These are phyloP conservation scores for Coniochaeta hoffmannii DNA, from an alignment of 2,329 filamentous ascomycete genomes.

Conservation along the genomic window DNA sequence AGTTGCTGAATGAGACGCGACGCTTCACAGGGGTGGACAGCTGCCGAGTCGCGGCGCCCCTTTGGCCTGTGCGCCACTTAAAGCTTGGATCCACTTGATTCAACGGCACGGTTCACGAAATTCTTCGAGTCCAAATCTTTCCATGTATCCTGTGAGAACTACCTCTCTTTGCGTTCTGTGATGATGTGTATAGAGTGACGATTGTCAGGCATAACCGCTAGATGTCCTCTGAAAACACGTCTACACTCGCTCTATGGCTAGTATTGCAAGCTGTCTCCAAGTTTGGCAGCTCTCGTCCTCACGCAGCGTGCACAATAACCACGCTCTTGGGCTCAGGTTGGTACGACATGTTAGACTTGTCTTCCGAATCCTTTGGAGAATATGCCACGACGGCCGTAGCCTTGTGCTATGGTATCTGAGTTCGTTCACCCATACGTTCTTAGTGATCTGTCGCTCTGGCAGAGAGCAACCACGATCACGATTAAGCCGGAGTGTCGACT, in stretches of 20 bases:
- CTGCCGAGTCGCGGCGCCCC: neutral
- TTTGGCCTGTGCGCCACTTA: neutral
- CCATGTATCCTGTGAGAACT: no score
- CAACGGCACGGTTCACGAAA: neutral
- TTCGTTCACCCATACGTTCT: constrained; percentile 58
- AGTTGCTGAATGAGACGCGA: neutral
- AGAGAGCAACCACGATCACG: constrained; percentile 71
- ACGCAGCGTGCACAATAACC: no score
- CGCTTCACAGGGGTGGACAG: neutral
- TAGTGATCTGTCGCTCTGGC: constrained; percentile 74
- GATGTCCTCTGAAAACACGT: no score
- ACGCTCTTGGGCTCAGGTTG: no score
- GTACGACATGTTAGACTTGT: neutral
- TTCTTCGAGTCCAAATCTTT: neutral
- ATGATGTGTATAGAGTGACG: no score
- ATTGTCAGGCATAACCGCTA: no score
- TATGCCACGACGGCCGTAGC: constrained; percentile 48
- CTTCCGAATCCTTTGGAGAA: neutral
- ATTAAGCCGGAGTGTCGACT: constrained; percentile 99
- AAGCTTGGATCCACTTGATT: neutral
- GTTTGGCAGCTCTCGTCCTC: no score
- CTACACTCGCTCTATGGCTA: no score
- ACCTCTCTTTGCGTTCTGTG: neutral
- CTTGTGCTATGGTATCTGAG: constrained; percentile 54
- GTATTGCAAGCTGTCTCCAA: no score